Conservation (phyloP, 345 rosid species). For the Salix caprea region DNA sequence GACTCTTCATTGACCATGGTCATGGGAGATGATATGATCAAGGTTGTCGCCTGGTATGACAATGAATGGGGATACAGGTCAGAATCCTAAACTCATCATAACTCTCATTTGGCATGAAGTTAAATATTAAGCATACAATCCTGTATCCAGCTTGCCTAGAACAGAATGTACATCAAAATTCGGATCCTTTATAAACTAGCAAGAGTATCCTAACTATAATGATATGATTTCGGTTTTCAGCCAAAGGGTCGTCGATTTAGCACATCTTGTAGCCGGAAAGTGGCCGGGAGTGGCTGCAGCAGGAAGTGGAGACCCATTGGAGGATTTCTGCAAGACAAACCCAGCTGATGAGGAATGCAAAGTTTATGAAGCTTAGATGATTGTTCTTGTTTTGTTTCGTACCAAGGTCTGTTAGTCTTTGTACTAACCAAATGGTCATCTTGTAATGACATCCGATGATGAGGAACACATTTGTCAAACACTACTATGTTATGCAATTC, state of each 20-base stretch:
- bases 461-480: conserved; percentile 10
- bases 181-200: not conserved
- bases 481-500: not conserved
- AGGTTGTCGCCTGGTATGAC: conserved; percentile 99
- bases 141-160: not conserved
- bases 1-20: conserved; percentile 95
- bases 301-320: conserved; percentile 90
- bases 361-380: conserved; percentile 62
- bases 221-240: conserved; percentile 34
- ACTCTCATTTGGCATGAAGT: not conserved
- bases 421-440: conserved; percentile 8
- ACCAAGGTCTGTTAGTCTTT: conserved; percentile 6
- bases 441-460: conserved; percentile 16
- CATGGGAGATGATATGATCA: conserved; percentile 98
- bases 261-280: conserved; percentile 76
- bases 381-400: not conserved
- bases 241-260: conserved; percentile 97
- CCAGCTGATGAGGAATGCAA: conserved; percentile 93
- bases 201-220: not conserved
- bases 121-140: not conserved
- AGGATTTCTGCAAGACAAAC: conserved; percentile 83
- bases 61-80: conserved; percentile 99
- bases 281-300: conserved; percentile 65
- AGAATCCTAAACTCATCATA: not conserved
- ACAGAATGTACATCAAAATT: not conserved